Conservation (phyloP, 805 yeast species). For the Candida insectorum region DNA sequence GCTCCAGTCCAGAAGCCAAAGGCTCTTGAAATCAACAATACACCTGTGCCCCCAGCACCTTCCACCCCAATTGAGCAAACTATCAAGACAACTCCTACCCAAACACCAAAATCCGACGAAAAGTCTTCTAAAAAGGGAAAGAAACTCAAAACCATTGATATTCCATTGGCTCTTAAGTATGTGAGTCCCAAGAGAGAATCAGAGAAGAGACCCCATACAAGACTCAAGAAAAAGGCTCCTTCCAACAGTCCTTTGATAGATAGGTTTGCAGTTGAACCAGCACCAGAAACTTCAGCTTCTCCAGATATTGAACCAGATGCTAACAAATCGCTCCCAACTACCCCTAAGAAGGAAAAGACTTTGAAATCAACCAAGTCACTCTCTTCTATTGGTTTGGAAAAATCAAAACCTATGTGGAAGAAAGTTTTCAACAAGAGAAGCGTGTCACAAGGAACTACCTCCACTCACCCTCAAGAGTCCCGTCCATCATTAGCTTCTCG, state of each 20-base stretch:
- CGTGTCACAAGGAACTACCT: no score
- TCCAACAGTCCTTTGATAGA: slow-evolving; percentile 9
- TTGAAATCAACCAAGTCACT: slow-evolving; percentile 4
- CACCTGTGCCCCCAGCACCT: no score
- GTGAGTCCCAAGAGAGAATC: slow-evolving; percentile 3
- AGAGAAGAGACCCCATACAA: no score
- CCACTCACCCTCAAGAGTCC: no score
- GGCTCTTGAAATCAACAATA: no score
- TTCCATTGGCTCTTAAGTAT: slow-evolving; percentile 9
- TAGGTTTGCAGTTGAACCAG: not conserved
- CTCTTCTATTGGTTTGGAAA: not conserved
- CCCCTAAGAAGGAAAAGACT: slow-evolving; percentile 6
- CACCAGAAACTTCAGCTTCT: not conserved
- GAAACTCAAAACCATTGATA: slow-evolving; percentile 7
- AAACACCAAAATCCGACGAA: no score
- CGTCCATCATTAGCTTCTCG: not conserved
- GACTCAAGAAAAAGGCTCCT: slow-evolving; percentile 9
- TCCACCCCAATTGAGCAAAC: no score
- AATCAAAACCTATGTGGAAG: slow-evolving; percentile 9
- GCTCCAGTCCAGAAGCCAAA: no score
- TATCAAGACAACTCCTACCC: no score
- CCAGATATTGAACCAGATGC: no score
- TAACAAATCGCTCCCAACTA: slow-evolving; percentile 11
- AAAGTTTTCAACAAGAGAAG: slow-evolving; percentile 9
- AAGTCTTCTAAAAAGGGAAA: no score